Conservation (phyloP, 2,329 filamentous ascomycete species). For the Pyricularia pennisetigena region DNA sequence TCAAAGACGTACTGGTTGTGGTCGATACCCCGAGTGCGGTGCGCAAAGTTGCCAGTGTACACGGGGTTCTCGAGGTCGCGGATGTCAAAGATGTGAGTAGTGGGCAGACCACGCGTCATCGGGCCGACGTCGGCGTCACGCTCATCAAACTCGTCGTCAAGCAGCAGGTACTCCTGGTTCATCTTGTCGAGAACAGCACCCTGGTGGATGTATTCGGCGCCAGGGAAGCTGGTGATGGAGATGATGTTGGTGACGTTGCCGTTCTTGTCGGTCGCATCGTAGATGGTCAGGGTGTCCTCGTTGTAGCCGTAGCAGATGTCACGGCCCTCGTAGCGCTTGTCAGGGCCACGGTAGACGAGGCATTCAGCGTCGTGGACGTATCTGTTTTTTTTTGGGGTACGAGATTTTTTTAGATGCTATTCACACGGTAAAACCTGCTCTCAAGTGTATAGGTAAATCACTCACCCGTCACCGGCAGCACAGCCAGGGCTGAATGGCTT, state of each 20-base stretch:
- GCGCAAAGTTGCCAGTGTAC: slow-evolving; percentile 27
- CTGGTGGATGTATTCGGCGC: slow-evolving; percentile 47
- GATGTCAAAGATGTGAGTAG: slow-evolving; percentile 40
- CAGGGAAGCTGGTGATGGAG: slow-evolving; percentile 42
- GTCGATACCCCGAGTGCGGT: slow-evolving; percentile 25
- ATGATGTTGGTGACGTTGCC: slow-evolving; percentile 26
- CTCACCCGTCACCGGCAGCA: slow-evolving; percentile 36
- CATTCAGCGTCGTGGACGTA: slow-evolving; percentile 50
- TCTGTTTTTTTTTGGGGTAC: not conserved
- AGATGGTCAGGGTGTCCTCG: slow-evolving; percentile 37
- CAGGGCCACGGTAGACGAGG: slow-evolving; percentile 40
- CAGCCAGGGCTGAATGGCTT: slow-evolving; percentile 45
- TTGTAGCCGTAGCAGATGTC: slow-evolving; percentile 50
- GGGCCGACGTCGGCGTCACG: slow-evolving; percentile 8
- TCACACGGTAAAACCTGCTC: too few relatives aligned
- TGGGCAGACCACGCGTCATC: slow-evolving; percentile 26
- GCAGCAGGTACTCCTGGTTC: slow-evolving; percentile 31
- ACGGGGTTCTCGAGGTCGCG: slow-evolving; percentile 27
- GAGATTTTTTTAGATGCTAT: too few relatives aligned
- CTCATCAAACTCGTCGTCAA: slow-evolving; percentile 45
- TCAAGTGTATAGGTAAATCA: not conserved
- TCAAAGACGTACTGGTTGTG: slow-evolving; percentile 34
- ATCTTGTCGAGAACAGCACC: slow-evolving; percentile 36
- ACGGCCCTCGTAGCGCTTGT: slow-evolving; percentile 31
- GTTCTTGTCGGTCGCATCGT: not conserved